Conservation (phyloP, 441 rosid genomes). For the Adansonia rubrostipa region DNA sequence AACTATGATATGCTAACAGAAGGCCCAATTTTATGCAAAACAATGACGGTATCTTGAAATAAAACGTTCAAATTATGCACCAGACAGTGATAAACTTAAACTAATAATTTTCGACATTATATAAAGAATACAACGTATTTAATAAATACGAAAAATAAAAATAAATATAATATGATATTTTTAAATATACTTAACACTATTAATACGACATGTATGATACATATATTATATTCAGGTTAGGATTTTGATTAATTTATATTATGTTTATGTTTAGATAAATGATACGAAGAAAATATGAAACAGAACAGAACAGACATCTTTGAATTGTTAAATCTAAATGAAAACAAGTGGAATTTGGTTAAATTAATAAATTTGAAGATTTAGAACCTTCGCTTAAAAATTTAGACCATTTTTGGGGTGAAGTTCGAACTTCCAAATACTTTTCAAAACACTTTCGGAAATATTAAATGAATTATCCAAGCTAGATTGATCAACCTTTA, state of each 20-base stretch:
- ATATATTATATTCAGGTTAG: too few relatives aligned
- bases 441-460: conserved; percentile 34
- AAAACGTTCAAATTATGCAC: not conserved
- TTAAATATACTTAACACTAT: too few relatives aligned
- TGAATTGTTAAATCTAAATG: too few relatives aligned
- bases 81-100: not conserved
- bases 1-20: not conserved
- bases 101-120: too few relatives aligned
- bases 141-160: too few relatives aligned
- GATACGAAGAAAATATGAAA: too few relatives aligned
- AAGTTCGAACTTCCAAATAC: conserved; percentile 35
- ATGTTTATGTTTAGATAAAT: too few relatives aligned
- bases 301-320: too few relatives aligned
- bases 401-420: conserved; percentile 34
- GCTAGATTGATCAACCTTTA: conserved; percentile 27
- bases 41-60: not conserved
- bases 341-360: not conserved
- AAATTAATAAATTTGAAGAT: not conserved
- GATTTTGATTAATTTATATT: too few relatives aligned
- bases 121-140: too few relatives aligned
- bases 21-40: not conserved
- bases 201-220: too few relatives aligned
- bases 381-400: not conserved
- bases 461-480: not conserved
- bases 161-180: too few relatives aligned